Percentiles rank a stretch among this genome's conserved stretches.
Evolutionary conservation across 2,329 filamentous ascomycete genomes (phyloP).

Genomic region (Leptosphaerulina australis): DNA sequence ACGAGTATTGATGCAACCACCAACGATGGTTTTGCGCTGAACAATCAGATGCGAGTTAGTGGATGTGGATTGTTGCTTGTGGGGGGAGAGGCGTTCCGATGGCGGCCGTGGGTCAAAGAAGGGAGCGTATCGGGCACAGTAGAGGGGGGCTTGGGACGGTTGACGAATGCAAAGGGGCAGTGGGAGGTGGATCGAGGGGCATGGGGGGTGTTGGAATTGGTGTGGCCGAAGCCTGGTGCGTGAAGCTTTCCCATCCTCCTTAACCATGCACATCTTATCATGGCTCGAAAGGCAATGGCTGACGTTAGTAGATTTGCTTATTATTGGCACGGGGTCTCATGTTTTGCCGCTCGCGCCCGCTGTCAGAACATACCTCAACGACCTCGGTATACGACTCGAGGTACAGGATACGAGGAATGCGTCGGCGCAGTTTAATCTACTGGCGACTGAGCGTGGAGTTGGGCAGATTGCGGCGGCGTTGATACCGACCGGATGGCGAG

Average conservation of each 20-base stretch:
- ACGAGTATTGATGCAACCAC: conserved; percentile 85
- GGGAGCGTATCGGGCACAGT: conserved; percentile 32
- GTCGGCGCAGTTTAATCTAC: conserved; percentile 88
- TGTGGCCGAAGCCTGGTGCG: conserved; percentile 89
- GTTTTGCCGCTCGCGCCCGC: conserved; percentile 78
- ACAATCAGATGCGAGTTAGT: conserved; percentile 75
- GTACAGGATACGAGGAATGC: conserved; percentile 92
- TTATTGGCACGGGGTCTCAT: conserved; percentile 81
- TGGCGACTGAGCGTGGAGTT: conserved; percentile 92
- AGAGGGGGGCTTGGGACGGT: conserved; percentile 42
- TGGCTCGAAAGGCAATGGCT: conserved; percentile 4
- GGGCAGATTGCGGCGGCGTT: conserved; percentile 84
- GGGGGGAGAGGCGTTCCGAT: conserved; percentile 84
- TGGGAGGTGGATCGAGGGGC: conserved; percentile 74
- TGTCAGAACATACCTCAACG: conserved; percentile 73
- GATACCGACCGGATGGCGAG: conserved; percentile 83
- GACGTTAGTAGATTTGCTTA: conserved; percentile 71
- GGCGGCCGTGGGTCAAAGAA: conserved; percentile 76
- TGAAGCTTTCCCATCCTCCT: conserved; percentile 20
- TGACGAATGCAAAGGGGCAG: conserved; percentile 79
- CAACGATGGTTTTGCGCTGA: conserved; percentile 81
- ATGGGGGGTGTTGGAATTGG: conserved; percentile 75
- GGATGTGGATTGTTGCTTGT: conserved; percentile 78
- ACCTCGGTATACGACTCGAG: conserved; percentile 83
- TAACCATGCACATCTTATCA: too few species aligned